Evolutionary conservation across 2,329 filamentous ascomycete species (phyloP).

Genomic region (Emmonsiellopsis sp.): DNA sequence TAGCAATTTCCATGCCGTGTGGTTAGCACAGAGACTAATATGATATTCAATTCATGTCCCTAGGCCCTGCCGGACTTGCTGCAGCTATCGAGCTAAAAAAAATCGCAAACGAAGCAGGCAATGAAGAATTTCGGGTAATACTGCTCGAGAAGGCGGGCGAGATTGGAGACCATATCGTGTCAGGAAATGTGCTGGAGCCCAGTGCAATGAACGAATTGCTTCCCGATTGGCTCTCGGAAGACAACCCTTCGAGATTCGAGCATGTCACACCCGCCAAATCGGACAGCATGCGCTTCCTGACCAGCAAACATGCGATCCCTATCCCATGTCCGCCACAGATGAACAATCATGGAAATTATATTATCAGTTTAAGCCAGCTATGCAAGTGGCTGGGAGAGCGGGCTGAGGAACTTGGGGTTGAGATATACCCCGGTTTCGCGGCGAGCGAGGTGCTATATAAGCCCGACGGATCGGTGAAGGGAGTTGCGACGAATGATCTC

Average conservation of each 20-base stretch:
- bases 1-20: not conserved
- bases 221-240: constrained; percentile 84
- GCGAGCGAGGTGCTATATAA: constrained; percentile 87
- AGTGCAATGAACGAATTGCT: constrained; percentile 80
- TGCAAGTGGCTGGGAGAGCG: constrained; percentile 92
- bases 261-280: constrained; percentile 72
- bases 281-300: constrained; percentile 92
- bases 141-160: constrained; percentile 93
- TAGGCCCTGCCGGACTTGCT: constrained; percentile 80
- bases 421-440: constrained; percentile 93
- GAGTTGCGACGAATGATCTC: constrained; percentile 92
- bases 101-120: constrained; percentile 84
- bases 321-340: constrained; percentile 90
- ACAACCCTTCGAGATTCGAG: constrained; percentile 81
- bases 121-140: constrained; percentile 90
- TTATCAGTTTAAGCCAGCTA: constrained; percentile 89
- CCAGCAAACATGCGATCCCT: constrained; percentile 66
- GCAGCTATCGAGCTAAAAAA: constrained; percentile 94
- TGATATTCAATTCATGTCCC: not conserved
- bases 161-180: constrained; percentile 88
- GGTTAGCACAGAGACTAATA: not conserved
- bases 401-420: constrained; percentile 92
- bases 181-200: constrained; percentile 90
- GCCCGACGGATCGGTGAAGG: constrained; percentile 76
- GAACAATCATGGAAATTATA: constrained; percentile 97